These are phyloP conservation scores for Fagopyrum tataricum DNA, from an alignment of 148 eudicot genomes.

Conservation along the genomic window DNA sequence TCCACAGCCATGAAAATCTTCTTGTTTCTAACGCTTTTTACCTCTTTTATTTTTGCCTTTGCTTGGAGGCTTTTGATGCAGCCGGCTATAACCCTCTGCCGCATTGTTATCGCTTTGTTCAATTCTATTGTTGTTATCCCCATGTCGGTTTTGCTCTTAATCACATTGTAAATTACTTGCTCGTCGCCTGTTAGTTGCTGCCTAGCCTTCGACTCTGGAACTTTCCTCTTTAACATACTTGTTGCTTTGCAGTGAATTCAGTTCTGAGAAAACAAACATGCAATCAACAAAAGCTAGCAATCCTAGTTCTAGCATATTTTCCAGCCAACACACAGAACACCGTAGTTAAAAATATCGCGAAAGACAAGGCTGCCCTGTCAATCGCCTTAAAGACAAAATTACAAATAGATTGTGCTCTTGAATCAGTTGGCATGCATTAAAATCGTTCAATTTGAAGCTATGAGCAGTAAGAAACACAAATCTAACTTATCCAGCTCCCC, in stretches of 20 bases:
- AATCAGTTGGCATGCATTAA: background rate
- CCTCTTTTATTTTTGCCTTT: conserved; percentile 49
- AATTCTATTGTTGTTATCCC: conserved; percentile 54
- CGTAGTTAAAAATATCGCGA: too few relatives aligned
- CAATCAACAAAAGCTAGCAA: background rate
- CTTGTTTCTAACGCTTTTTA: conserved; percentile 39
- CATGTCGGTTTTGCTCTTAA: conserved; percentile 39
- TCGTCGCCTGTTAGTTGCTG: conserved; percentile 25
- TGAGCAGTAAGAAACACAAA: background rate
- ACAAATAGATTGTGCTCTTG: background rate
- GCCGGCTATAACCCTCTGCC: conserved; percentile 21
- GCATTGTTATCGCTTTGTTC: conserved; percentile 25
- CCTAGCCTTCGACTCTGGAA: conserved; percentile 10
- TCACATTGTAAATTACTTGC: conserved; percentile 25
- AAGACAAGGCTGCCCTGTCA: too few relatives aligned
- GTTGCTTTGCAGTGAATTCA: background rate
- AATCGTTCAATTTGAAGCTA: background rate
- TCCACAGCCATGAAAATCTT: conserved; percentile 56
- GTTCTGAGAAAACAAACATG: background rate
- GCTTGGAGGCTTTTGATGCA: conserved; percentile 35
- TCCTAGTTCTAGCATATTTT: too few relatives aligned
- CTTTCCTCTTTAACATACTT: conserved; percentile 23
- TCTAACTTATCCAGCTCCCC: background rate
- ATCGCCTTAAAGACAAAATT: too few relatives aligned
- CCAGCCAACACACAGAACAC: background rate